These are phyloP conservation scores for Microbotryum lychnidis-dioicae DNA, from an alignment of 1,284 basidiomycete species.

Conservation along the genomic window DNA sequence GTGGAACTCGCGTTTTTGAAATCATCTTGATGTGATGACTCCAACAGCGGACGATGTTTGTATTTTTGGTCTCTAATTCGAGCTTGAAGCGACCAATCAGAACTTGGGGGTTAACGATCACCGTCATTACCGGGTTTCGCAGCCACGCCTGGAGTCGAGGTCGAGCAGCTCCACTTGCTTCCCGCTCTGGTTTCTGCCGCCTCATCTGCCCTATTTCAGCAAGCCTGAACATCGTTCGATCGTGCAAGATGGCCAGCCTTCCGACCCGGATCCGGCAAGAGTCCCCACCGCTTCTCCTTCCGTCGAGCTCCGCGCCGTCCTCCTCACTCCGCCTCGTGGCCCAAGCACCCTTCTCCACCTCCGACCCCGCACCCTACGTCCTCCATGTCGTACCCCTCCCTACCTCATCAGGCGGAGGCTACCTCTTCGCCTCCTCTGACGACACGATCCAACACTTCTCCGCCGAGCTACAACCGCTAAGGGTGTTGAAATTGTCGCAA, in stretches of 20 bases:
- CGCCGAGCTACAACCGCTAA: slow-evolving; percentile 18
- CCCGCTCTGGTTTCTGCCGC: too few relatives aligned
- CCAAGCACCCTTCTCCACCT: slow-evolving; percentile 6
- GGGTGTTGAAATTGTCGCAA: slow-evolving; percentile 15
- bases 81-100: neutral
- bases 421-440: slow-evolving; percentile 31
- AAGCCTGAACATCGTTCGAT: too few relatives aligned
- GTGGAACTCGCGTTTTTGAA: too few relatives aligned
- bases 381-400: slow-evolving; percentile 19
- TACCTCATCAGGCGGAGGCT: slow-evolving; percentile 7
- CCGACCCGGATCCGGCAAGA: too few relatives aligned
- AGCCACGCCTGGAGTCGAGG: too few relatives aligned
- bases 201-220: too few relatives aligned
- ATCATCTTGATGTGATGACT: too few relatives aligned
- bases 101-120: too few relatives aligned
- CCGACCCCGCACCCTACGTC: slow-evolving; percentile 26
- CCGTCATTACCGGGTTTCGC: too few relatives aligned
- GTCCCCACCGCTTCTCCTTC: slow-evolving; percentile 25
- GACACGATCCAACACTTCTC: slow-evolving; percentile 29
- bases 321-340: slow-evolving; percentile 18
- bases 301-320: slow-evolving; percentile 6
- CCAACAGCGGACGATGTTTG: too few relatives aligned
- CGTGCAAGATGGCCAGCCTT: too few relatives aligned
- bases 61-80: neutral
- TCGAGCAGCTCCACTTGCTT: too few relatives aligned